These are phyloP conservation scores for Bipolaris cookei DNA, from an alignment of 2,329 filamentous ascomycete genomes.

Conservation along the genomic window DNA sequence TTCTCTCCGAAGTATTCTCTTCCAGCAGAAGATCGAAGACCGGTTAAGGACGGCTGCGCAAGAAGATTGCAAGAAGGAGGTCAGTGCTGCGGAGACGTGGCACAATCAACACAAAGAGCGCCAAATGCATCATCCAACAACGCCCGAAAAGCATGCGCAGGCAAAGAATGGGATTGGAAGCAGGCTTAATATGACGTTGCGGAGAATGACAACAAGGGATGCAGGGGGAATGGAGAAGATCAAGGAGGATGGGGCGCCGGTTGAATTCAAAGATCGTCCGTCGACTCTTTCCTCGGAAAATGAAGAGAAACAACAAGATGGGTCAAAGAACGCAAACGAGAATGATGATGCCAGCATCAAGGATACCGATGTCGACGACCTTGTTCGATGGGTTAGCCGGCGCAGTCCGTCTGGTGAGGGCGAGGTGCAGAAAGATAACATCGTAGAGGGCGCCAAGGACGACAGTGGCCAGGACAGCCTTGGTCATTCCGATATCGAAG, in stretches of 20 bases:
- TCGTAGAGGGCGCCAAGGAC: constrained; percentile 17
- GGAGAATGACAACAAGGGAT: constrained; percentile 40
- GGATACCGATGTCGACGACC: constrained; percentile 43
- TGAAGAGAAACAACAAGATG: constrained; percentile 19
- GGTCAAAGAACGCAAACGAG: constrained; percentile 11
- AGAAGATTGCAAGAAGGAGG: constrained; percentile 28
- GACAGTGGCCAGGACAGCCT: constrained; percentile 40
- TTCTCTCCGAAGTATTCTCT: constrained; percentile 44
- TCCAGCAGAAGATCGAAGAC: constrained; percentile 40
- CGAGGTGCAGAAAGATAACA: constrained; percentile 22
- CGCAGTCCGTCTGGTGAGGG: constrained; percentile 39
- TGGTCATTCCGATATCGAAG: constrained; percentile 41
- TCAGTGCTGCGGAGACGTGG: constrained; percentile 34
- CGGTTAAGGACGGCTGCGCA: constrained; percentile 29
- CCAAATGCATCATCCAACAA: constrained; percentile 35
- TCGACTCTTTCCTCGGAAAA: constrained; percentile 35
- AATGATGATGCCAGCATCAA: constrained; percentile 35
- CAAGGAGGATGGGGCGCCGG: constrained; percentile 24
- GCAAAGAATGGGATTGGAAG: constrained; percentile 30
- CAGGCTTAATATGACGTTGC: constrained; percentile 35
- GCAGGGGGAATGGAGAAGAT: constrained; percentile 33
- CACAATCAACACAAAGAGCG: constrained; percentile 37
- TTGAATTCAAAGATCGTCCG: constrained; percentile 26
- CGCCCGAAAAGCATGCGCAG: constrained; percentile 27
- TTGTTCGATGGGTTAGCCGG: constrained; percentile 45